A percentile compares a stretch with the other conserved stretches of the same genome.
Evolutionary conservation across 2,329 filamentous ascomycete species (phyloP).

Genomic region (Fusarium poae): DNA sequence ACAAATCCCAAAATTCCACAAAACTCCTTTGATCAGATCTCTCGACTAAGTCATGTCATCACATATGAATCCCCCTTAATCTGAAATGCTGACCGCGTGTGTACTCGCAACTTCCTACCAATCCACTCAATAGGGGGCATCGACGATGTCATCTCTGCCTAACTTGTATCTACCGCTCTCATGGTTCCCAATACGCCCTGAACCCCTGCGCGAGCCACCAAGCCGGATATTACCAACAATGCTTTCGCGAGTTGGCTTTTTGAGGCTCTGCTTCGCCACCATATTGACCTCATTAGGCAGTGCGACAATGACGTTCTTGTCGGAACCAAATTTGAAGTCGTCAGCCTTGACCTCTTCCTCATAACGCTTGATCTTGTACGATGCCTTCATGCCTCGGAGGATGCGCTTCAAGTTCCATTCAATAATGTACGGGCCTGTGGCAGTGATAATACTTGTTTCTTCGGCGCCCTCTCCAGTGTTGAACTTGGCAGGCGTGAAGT

Average conservation of each 20-base stretch:
- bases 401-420: constrained; percentile 97
- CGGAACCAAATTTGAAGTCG: constrained; percentile 96
- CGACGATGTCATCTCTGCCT: constrained; percentile 85
- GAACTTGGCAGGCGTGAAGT: constrained; percentile 93
- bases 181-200: constrained; percentile 65
- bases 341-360: constrained; percentile 96
- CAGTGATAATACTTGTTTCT: constrained; percentile 96
- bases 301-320: constrained; percentile 98
- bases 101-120: not conserved
- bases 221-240: constrained; percentile 75
- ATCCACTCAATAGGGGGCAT: constrained; percentile 69
- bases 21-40: constrained; percentile 43
- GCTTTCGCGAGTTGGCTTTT: constrained; percentile 91
- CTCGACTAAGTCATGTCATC: constrained; percentile 14
- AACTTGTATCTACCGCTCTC: constrained; percentile 77
- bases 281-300: constrained; percentile 98
- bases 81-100: not conserved
- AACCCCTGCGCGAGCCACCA: constrained; percentile 64
- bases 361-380: constrained; percentile 97
- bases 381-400: constrained; percentile 81
- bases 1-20: constrained; percentile 39
- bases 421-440: constrained; percentile 95
- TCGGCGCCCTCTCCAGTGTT: constrained; percentile 85
- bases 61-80: not conserved
- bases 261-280: constrained; percentile 87